Evolutionary conservation across 768 basidiomycete species (phyloP).

Genomic region (Nidularia pulvinata): DNA sequence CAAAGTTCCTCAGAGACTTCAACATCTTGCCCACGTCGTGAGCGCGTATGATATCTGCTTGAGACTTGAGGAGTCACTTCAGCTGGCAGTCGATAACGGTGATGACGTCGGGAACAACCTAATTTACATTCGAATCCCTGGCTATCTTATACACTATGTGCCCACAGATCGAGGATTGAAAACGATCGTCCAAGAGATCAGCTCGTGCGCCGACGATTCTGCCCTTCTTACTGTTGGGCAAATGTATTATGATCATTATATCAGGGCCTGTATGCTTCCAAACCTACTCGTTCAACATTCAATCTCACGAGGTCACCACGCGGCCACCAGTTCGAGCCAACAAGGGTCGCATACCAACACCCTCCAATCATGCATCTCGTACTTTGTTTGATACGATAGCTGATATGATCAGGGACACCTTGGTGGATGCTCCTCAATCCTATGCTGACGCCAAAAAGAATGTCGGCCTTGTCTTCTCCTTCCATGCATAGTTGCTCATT

Average conservation of each 20-base stretch:
- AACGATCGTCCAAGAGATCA: conserved; percentile 10
- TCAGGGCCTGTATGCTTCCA: conserved; percentile 19
- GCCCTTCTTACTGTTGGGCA: conserved; percentile 15
- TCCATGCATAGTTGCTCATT: background rate
- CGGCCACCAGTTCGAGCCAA: conserved; percentile 7
- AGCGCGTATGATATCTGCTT: conserved; percentile 16
- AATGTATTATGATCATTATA: conserved; percentile 21
- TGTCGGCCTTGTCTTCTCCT: background rate
- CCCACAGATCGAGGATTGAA: conserved; percentile 9
- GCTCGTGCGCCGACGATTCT: conserved; percentile 2
- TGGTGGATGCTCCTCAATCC: conserved; percentile 11
- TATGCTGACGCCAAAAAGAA: conserved; percentile 12
- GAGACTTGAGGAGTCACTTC: conserved; percentile 12
- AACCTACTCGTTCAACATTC: conserved; percentile 2
- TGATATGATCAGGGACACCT: conserved; percentile 14
- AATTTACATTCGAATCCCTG: conserved; percentile 18
- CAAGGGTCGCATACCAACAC: conserved; percentile 10
- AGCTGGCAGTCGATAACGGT: conserved; percentile 4
- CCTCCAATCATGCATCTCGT: conserved; percentile 15
- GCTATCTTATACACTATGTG: conserved; percentile 16
- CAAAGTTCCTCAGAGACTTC: conserved; percentile 1
- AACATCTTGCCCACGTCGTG: conserved; percentile 2
- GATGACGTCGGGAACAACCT: conserved; percentile 10
- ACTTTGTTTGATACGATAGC: conserved; percentile 16
- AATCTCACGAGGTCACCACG: conserved; percentile 7